phyloP scores from a whole-genome alignment of 2,329 filamentous ascomycete genomes.

The Penicillium brevicompactum region DNA sequence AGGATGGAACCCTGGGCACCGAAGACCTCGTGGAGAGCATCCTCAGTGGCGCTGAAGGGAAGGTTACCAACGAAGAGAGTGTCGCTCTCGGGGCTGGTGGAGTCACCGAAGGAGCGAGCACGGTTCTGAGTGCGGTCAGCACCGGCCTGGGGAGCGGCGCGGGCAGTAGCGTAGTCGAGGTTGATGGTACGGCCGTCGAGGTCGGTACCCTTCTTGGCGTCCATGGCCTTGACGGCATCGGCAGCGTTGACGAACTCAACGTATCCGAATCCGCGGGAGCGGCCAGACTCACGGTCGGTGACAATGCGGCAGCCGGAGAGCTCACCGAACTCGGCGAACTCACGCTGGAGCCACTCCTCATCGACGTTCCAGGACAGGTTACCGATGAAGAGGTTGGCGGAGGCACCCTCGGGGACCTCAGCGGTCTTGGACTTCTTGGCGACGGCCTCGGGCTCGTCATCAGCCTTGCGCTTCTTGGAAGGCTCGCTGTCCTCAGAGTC shows the following conservation, averaged over 20 bases:
- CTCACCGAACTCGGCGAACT: slow-evolving; percentile 79
- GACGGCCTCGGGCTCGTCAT: slow-evolving; percentile 43
- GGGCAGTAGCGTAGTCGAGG: slow-evolving; percentile 74
- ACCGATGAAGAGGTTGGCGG: slow-evolving; percentile 78
- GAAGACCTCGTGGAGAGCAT: slow-evolving; percentile 74
- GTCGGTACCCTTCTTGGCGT: slow-evolving; percentile 72
- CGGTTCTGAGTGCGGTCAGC: slow-evolving; percentile 61
- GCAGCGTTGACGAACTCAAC: slow-evolving; percentile 76
- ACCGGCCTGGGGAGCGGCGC: slow-evolving; percentile 47
- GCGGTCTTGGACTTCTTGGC: slow-evolving; percentile 67
- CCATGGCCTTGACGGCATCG: slow-evolving; percentile 70
- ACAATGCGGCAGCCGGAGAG: slow-evolving; percentile 76
- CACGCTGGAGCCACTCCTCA: slow-evolving; percentile 75
- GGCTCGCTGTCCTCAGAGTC: slow-evolving; percentile 38
- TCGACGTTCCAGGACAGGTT: slow-evolving; percentile 90
- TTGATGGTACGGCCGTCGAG: slow-evolving; percentile 75
- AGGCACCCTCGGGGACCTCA: slow-evolving; percentile 33
- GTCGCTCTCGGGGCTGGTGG: slow-evolving; percentile 75
- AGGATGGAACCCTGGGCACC: slow-evolving; percentile 69
- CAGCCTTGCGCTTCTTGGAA: slow-evolving; percentile 54
- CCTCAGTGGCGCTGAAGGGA: slow-evolving; percentile 79
- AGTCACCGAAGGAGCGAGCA: slow-evolving; percentile 69
- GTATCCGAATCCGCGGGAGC: slow-evolving; percentile 91
- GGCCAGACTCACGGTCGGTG: slow-evolving; percentile 76
- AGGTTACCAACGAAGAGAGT: slow-evolving; percentile 93